Conservation (phyloP, 257 asterid species). For the Ocimum tenuiflorum region DNA sequence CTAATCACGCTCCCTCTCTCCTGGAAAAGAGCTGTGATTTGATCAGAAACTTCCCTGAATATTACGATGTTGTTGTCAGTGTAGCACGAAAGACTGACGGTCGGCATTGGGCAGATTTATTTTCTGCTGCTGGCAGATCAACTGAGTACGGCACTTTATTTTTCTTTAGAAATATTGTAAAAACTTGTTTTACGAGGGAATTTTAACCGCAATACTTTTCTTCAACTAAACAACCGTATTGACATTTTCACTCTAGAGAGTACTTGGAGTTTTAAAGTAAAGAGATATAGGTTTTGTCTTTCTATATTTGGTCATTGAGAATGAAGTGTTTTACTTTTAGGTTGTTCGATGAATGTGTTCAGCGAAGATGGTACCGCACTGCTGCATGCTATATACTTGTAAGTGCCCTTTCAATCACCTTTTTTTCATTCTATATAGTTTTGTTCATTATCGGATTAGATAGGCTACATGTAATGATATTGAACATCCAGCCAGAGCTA, state of each 20-base stretch:
- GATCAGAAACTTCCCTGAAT: conserved; percentile 86
- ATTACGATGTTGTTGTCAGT: conserved; percentile 96
- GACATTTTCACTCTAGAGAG: conserved; percentile 8
- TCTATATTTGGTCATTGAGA: conserved; percentile 17
- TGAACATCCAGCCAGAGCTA: background rate
- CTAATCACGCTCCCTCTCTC: conserved; percentile 52
- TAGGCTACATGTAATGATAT: too few species aligned
- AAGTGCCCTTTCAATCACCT: conserved; percentile 22
- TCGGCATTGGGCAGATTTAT: conserved; percentile 98
- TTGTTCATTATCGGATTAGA: background rate
- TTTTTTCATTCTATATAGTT: conserved; percentile 9
- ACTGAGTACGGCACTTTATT: conserved; percentile 64
- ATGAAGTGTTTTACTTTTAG: conserved; percentile 24
- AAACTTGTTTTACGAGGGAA: background rate
- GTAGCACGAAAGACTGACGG: conserved; percentile 99
- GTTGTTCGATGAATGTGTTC: conserved; percentile 71
- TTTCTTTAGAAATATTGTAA: conserved; percentile 1
- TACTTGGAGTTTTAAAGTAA: conserved; percentile 8
- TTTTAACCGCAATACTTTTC: background rate
- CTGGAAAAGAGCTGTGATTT: conserved; percentile 94
- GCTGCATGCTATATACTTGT: conserved; percentile 70
- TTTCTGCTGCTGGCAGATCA: conserved; percentile 94
- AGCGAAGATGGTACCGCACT: conserved; percentile 63
- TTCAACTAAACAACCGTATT: conserved; percentile 4
- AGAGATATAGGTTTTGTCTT: conserved; percentile 10